phyloP scores from a whole-genome alignment of 768 basidiomycete genomes.

The Imleria badia region DNA sequence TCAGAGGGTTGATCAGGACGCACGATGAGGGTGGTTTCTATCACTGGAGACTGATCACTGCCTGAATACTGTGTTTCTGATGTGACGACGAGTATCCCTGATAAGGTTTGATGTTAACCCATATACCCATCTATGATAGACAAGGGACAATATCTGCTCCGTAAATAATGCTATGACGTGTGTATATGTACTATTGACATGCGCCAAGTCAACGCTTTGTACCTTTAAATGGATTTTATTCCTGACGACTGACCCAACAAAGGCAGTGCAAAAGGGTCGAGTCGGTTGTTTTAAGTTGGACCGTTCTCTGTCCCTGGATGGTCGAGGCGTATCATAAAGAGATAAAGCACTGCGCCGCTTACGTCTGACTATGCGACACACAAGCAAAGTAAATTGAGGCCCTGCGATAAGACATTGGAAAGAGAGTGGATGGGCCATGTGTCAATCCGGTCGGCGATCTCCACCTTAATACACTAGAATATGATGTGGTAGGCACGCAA shows the following conservation, averaged over 20 bases:
- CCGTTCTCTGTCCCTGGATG: not conserved
- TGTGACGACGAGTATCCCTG: not conserved
- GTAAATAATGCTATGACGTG: not conserved
- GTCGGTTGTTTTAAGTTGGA: too few species aligned
- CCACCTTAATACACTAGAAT: too few species aligned
- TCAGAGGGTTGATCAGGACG: conserved; percentile 37
- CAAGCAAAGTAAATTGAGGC: not conserved
- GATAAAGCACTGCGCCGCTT: not conserved
- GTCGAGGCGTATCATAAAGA: too few species aligned
- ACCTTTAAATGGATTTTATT: not conserved
- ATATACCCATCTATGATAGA: conserved; percentile 1
- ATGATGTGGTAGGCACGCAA: not conserved
- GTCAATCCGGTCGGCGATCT: too few species aligned
- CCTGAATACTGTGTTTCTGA: not conserved
- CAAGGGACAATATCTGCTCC: not conserved
- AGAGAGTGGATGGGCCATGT: too few species aligned
- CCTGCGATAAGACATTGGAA: not conserved
- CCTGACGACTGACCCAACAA: not conserved
- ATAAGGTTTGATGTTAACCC: not conserved
- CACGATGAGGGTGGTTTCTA: conserved; percentile 30
- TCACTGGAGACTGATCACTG: conserved; percentile 31
- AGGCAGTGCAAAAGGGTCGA: not conserved
- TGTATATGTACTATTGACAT: not conserved
- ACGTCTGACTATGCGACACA: not conserved
- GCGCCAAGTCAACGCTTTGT: not conserved